Evolutionary conservation across 1,284 basidiomycete species (phyloP).

Genomic region (Ustilago crameri): DNA sequence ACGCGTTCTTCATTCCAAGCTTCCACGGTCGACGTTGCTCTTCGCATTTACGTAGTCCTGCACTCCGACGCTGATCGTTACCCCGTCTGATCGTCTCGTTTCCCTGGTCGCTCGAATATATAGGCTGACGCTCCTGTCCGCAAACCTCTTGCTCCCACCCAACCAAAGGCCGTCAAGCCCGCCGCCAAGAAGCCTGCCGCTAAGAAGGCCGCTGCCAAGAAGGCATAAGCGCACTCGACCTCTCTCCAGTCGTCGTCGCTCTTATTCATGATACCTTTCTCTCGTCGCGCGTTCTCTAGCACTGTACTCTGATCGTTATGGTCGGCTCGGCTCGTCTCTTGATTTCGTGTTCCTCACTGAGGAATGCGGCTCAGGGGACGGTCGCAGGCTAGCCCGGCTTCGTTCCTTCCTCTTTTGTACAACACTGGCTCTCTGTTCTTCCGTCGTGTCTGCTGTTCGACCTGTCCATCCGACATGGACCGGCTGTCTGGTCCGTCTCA

Average conservation of each 20-base stretch:
- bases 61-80: slow-evolving; percentile 41
- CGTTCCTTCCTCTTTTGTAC: slow-evolving; percentile 31
- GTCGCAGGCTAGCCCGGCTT: slow-evolving; percentile 21
- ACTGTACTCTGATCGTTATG: slow-evolving; percentile 29
- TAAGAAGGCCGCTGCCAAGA: slow-evolving; percentile 53
- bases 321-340: slow-evolving; percentile 3
- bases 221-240: slow-evolving; percentile 37
- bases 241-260: slow-evolving; percentile 17
- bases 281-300: slow-evolving; percentile 29
- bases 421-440: slow-evolving; percentile 40
- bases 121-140: slow-evolving; percentile 51
- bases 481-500: not conserved
- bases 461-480: slow-evolving; percentile 5
- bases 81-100: slow-evolving; percentile 12
- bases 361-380: not conserved
- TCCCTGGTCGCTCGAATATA: slow-evolving; percentile 20
- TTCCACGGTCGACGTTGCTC: not conserved
- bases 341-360: not conserved
- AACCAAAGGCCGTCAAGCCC: slow-evolving; percentile 61
- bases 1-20: not conserved
- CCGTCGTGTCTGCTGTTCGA: slow-evolving; percentile 32
- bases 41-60: slow-evolving; percentile 2
- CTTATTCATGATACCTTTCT: slow-evolving; percentile 37
- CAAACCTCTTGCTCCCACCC: slow-evolving; percentile 50
- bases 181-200: slow-evolving; percentile 65